A percentile compares a stretch with the other conserved stretches of the same genome.
Evolutionary conservation across 1,284 basidiomycete species (phyloP).

Genomic region (Kwoniella shivajii): DNA sequence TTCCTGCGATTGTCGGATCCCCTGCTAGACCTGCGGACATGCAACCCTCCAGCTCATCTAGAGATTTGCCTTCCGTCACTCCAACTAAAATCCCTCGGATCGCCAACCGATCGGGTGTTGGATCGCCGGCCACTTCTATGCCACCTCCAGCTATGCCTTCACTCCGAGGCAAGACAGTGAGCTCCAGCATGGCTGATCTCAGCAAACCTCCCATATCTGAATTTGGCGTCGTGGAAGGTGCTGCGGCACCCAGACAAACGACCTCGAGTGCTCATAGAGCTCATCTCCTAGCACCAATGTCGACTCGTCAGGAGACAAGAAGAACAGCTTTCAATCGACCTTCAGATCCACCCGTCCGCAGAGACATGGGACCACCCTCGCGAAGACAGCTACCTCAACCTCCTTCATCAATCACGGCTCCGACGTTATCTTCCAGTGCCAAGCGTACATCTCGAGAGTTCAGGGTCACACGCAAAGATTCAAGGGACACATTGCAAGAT

Average conservation of each 20-base stretch:
- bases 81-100: constrained; percentile 95
- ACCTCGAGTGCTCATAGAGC: constrained; percentile 41
- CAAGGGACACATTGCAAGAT: constrained; percentile 20
- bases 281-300: constrained; percentile 46
- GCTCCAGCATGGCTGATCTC: constrained; percentile 25
- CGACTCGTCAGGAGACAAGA: constrained; percentile 30
- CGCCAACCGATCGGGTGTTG: constrained; percentile 60
- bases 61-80: constrained; percentile 46
- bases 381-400: constrained; percentile 66
- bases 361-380: constrained; percentile 40
- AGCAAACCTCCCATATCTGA: constrained; percentile 22
- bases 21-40: constrained; percentile 60
- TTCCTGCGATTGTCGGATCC: constrained; percentile 87
- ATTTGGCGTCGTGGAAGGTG: constrained; percentile 30
- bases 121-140: constrained; percentile 30
- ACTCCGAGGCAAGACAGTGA: constrained; percentile 20
- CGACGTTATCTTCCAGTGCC: constrained; percentile 46
- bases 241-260: constrained; percentile 21
- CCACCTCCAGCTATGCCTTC: constrained; percentile 13
- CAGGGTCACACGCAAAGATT: constrained; percentile 22
- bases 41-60: constrained; percentile 24
- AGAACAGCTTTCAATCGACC: constrained; percentile 14
- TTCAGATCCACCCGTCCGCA: constrained; percentile 15
- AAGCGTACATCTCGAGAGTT: constrained; percentile 39
- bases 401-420: constrained; percentile 40